Conservation (phyloP, 345 rosid genomes). For the Melastoma malabathricum region DNA sequence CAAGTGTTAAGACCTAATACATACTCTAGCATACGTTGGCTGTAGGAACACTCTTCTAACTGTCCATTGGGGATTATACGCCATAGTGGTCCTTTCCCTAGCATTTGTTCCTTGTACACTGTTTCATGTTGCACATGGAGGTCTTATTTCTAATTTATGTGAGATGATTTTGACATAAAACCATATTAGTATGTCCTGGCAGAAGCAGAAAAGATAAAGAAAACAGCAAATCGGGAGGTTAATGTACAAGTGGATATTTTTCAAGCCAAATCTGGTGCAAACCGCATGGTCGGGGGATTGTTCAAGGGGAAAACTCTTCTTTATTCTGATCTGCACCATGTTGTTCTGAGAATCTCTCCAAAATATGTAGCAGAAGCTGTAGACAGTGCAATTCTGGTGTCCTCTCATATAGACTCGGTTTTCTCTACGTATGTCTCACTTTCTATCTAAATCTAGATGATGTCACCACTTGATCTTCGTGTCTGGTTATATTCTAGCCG, state of each 20-base stretch:
- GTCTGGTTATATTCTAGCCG: not conserved
- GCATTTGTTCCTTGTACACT: not conserved
- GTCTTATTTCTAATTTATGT: not conserved
- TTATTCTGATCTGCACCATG: constrained; percentile 71
- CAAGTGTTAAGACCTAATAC: too few relatives aligned
- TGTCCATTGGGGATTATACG: too few relatives aligned
- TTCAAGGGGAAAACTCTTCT: constrained; percentile 69
- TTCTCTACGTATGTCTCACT: constrained; percentile 59
- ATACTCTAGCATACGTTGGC: too few relatives aligned
- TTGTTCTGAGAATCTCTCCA: constrained; percentile 60
- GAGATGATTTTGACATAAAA: constrained; percentile 13
- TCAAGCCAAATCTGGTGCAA: constrained; percentile 53
- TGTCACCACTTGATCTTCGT: too few relatives aligned
- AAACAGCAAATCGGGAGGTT: constrained; percentile 70
- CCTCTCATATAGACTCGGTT: constrained; percentile 92
- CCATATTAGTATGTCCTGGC: constrained; percentile 62
- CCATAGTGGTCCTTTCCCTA: too few relatives aligned
- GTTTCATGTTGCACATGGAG: not conserved
- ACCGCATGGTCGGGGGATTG: constrained; percentile 44
- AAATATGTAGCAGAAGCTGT: constrained; percentile 60
- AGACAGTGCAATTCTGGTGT: constrained; percentile 71
- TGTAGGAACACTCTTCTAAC: too few relatives aligned
- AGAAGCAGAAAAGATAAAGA: constrained; percentile 40
- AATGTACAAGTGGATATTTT: constrained; percentile 73
- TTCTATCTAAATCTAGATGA: constrained; percentile 3